Evolutionary conservation across 805 yeast species (phyloP), one percentile per base, ranked within the genome.

Genomic region (Kazachstania martiniae): DNA sequence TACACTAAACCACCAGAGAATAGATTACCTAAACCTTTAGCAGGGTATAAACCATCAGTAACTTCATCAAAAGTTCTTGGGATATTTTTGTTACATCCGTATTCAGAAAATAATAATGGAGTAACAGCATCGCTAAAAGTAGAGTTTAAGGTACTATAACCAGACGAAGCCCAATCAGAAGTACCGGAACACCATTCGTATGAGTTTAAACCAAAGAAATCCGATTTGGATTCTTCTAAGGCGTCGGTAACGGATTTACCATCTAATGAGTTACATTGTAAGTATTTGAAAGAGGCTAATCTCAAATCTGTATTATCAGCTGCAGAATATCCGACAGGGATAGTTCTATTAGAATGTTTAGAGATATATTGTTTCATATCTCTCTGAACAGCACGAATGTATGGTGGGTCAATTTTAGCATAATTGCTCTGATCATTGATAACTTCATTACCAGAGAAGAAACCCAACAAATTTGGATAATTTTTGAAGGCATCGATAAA

Each of bases 251-350:
- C 60, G 1, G 56, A 48, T 4, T 53, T 57, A 23, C 70, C 76
- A 41, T 72, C 72, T 32, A 68, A 62, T 2, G 51, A 47, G 30
- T 83, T 84, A 64, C 97, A 87, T 58, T 81, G 80, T 52, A 89
- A 67, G 59, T 80, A 89, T 43, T 75, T 73, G 58, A 80, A 82
- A 33, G 89, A 74, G 21, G 83, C 79, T 30, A 72, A 59, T 47
- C 94, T 72, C 49, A 82, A 69, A 27, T 68, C 69, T 33, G 61
- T 64, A 40, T 76, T 86, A 47, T 83, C 94, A 12, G 95, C 95
- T 29, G 96, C 95, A 7, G 95, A 80, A 59, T 87, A 87, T 21
- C 96, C 96, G n/a, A 86, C 94, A 4, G 95, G 95, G 37, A 87
- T 78, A 7, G 74, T 59, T 56, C 96, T 73, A 51, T 80, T 70